phyloP scores from a whole-genome alignment of 371 early-diverging fungal species.

The Actinomucor elegans region DNA sequence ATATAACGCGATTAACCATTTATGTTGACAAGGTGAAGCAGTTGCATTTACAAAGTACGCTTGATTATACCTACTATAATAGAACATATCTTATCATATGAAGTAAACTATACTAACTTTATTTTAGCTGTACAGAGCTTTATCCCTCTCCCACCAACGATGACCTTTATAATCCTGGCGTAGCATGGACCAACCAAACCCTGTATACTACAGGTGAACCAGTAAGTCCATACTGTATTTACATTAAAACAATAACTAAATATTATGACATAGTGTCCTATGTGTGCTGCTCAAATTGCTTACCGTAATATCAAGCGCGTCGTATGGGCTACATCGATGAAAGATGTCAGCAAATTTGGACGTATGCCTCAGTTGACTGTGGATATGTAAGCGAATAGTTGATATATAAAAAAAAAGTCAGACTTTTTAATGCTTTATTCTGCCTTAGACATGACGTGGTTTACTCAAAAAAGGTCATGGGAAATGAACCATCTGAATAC shows the following conservation, averaged over 20 bases:
- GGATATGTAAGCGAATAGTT: conserved; percentile 18
- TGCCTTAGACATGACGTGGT: conserved; percentile 25
- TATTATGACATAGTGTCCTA: conserved; percentile 27
- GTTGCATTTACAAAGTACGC: conserved; percentile 43
- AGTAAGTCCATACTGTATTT: conserved; percentile 12
- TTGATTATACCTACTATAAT: conserved; percentile 4
- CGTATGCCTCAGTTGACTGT: conserved; percentile 25
- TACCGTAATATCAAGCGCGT: conserved; percentile 34
- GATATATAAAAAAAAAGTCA: background rate
- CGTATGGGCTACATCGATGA: conserved; percentile 34
- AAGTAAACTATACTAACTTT: background rate
- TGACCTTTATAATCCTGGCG: conserved; percentile 28
- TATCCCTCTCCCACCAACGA: conserved; percentile 34
- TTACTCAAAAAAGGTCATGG: conserved; percentile 20
- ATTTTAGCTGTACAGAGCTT: conserved; percentile 9
- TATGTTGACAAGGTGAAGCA: conserved; percentile 23
- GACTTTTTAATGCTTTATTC: background rate
- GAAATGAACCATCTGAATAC: conserved; percentile 3
- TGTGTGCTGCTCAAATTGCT: conserved; percentile 34
- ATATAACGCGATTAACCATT: background rate
- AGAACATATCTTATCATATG: too few relatives aligned
- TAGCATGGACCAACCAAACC: conserved; percentile 34
- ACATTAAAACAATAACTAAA: background rate
- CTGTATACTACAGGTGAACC: conserved; percentile 41
- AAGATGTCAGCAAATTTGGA: conserved; percentile 29